These are phyloP conservation scores for Macrolepiota fuliginosa DNA, from an alignment of 768 basidiomycete genomes.

Conservation along the genomic window DNA sequence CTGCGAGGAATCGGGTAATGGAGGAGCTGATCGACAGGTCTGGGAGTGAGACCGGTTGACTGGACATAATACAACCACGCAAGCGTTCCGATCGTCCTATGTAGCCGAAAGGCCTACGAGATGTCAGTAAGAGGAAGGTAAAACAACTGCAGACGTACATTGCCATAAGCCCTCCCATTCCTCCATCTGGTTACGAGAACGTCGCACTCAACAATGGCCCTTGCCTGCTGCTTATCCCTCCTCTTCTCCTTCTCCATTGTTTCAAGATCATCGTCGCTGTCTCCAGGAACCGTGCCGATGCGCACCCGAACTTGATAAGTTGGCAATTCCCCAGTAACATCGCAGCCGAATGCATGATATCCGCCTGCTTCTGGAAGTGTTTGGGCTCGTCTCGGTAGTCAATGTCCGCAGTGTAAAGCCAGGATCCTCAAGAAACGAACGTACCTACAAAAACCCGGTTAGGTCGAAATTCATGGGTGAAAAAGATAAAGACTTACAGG, in stretches of 20 bases:
- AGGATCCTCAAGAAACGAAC: no score
- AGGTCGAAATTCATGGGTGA: no score
- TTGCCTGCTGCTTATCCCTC: constrained; percentile 32
- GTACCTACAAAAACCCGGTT: no score
- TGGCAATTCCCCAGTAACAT: no score
- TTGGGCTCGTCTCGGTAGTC: no score
- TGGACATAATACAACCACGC: constrained; percentile 84
- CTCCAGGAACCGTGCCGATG: no score
- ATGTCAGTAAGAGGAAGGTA: neutral
- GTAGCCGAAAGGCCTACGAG: constrained; percentile 52
- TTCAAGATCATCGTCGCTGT: constrained; percentile 20
- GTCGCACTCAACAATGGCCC: constrained; percentile 53
- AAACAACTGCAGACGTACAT: constrained; percentile 37
- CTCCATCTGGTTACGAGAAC: constrained; percentile 71
- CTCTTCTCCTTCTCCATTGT: constrained; percentile 18
- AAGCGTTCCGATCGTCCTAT: constrained; percentile 72
- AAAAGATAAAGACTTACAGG: no score
- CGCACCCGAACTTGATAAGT: no score
- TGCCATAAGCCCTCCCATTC: constrained; percentile 65
- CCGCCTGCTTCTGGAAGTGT: no score
- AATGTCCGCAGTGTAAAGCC: no score
- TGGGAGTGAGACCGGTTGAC: constrained; percentile 52
- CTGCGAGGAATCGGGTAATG: constrained; percentile 80
- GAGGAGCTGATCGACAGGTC: constrained; percentile 72
- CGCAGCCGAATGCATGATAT: no score